Percentiles rank a stretch among this genome's conserved stretches.
These are phyloP conservation scores for Aaosphaeria arxii DNA, from an alignment of 2,329 filamentous ascomycete species.

Conservation along the genomic window DNA sequence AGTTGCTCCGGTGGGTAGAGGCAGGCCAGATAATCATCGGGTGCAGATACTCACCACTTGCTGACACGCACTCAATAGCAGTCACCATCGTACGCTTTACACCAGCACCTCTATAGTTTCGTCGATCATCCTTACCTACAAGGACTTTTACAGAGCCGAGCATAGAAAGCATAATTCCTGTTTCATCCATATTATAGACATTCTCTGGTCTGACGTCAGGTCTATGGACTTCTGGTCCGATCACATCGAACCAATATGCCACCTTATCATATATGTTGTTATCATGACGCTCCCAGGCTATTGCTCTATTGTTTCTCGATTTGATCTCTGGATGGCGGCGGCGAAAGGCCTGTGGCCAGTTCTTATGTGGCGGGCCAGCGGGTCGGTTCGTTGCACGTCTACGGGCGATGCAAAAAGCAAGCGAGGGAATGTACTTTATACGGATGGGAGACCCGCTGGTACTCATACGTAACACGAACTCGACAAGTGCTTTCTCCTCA, in stretches of 20 bases:
- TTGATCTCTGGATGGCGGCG: slow-evolving; percentile 13
- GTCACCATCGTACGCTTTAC: neutral
- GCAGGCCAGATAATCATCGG: neutral
- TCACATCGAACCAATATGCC: neutral
- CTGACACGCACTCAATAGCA: too few relatives aligned
- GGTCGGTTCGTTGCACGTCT: slow-evolving; percentile 43
- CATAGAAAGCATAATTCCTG: neutral
- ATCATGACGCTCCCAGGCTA: slow-evolving; percentile 5
- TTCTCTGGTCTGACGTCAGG: neutral
- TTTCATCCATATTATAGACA: neutral
- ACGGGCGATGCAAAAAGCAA: slow-evolving; percentile 1
- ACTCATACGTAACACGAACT: slow-evolving; percentile 1
- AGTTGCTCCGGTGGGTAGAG: neutral
- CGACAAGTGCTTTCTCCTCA: slow-evolving; percentile 1
- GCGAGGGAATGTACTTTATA: neutral
- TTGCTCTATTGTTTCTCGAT: slow-evolving; percentile 33
- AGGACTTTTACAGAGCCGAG: neutral
- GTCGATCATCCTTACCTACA: neutral
- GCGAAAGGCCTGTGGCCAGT: slow-evolving; percentile 12
- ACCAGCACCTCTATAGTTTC: neutral
- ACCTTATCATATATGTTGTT: slow-evolving; percentile 9
- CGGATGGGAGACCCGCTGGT: neutral
- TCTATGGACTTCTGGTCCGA: neutral
- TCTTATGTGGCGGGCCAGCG: slow-evolving; percentile 8
- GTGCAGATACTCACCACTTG: neutral